phyloP scores from a whole-genome alignment of 371 early-diverging fungal species.

The Syncephalastrum racemosum region DNA sequence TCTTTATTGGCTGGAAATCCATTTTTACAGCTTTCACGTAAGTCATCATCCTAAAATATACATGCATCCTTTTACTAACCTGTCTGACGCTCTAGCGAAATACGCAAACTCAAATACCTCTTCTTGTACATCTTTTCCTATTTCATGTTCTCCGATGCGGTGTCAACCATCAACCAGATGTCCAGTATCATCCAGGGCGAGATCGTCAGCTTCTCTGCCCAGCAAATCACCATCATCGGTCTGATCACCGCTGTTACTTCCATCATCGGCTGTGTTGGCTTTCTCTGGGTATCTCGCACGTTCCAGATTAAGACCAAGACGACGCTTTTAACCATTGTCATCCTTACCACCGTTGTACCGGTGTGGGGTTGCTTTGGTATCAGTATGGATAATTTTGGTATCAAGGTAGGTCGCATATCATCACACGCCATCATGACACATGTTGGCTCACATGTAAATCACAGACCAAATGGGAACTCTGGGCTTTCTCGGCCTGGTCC shows the following conservation, averaged over 20 bases:
- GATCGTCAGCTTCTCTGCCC: constrained; percentile 38
- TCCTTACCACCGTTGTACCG: constrained; percentile 31
- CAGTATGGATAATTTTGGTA: constrained; percentile 38
- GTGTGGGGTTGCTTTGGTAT: constrained; percentile 54
- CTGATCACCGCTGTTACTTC: constrained; percentile 46
- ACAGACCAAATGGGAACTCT: constrained; percentile 49
- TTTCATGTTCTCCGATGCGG: constrained; percentile 61
- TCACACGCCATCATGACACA: background rate
- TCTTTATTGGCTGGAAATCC: constrained; percentile 51
- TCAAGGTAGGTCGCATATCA: constrained; percentile 17
- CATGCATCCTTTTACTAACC: too few species aligned
- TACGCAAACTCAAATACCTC: constrained; percentile 45
- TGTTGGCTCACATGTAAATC: constrained; percentile 6
- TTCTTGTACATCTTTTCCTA: constrained; percentile 58
- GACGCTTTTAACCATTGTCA: constrained; percentile 36
- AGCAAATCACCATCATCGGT: constrained; percentile 40
- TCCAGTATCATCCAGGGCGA: constrained; percentile 41
- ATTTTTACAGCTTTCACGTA: constrained; percentile 32
- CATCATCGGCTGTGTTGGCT: constrained; percentile 48
- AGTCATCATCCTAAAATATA: background rate
- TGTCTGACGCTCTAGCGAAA: constrained; percentile 26
- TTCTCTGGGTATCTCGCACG: constrained; percentile 35
- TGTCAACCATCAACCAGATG: constrained; percentile 53
- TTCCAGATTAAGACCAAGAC: constrained; percentile 44
- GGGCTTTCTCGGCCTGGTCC: constrained; percentile 51